These are phyloP conservation scores for Lentinula aciculospora DNA, from an alignment of 768 basidiomycete species.

Conservation along the genomic window DNA sequence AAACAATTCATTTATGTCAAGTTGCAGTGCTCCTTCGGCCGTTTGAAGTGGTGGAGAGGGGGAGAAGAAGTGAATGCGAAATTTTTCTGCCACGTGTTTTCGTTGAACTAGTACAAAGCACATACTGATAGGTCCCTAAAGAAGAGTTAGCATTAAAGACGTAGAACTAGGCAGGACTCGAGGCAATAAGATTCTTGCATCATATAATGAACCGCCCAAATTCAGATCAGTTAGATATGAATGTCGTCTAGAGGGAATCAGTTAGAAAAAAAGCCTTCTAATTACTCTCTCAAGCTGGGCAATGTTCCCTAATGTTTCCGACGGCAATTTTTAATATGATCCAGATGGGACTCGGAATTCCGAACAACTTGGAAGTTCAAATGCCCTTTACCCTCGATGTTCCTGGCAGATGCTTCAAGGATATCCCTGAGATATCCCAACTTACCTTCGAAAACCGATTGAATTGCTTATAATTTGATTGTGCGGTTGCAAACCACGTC, in stretches of 20 bases:
- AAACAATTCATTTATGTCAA: no score
- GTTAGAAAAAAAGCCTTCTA: no score
- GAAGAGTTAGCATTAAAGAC: background rate
- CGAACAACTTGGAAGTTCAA: background rate
- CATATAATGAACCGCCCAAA: background rate
- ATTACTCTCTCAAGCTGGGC: no score
- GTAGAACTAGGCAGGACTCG: background rate
- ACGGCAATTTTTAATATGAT: no score
- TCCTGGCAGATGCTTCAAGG: background rate
- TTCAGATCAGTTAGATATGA: background rate
- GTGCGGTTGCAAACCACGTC: no score
- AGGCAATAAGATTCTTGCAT: background rate
- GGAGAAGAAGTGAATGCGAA: background rate
- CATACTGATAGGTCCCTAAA: background rate
- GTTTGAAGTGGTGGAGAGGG: background rate
- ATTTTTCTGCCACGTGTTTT: background rate
- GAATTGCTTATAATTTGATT: no score
- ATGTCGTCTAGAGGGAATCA: no score
- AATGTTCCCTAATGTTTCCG: no score
- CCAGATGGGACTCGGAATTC: background rate
- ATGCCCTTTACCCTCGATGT: background rate
- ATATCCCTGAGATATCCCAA: background rate
- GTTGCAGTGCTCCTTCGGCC: background rate
- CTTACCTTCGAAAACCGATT: no score
- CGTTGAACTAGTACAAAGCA: background rate